Evolutionary conservation across 331 rosid genomes (phyloP), one percentile per base, ranked within the genome.

Genomic region (Pyrus hybrid): DNA sequence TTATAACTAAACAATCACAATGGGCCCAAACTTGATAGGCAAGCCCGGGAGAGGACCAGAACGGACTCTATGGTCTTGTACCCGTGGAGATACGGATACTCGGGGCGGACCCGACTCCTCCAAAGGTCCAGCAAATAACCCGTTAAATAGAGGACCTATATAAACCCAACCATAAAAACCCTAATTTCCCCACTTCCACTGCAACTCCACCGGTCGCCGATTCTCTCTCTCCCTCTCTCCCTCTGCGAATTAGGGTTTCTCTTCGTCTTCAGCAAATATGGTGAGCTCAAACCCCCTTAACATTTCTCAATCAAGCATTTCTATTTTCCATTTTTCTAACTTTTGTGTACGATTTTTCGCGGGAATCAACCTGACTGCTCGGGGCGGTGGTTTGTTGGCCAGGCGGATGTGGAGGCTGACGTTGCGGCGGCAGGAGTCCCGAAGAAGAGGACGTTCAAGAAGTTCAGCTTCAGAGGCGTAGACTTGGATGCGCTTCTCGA

Each of bases 391-490:
- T 72, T 26, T 61, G 74, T 49, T 66, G 17, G 8, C 43, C 71
- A 86, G 90, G 90, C 90, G 66, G 93, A 86, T 20, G 90, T 83
- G 45, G 93, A 86, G 64, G 23, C 80, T 17, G 87, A 86, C 20
- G 87, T 88, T 0, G 87, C 82, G 45, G 78, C 68, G 7, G 80
- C 77, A 37, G 84, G 87, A 64, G 84, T 43, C 43, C 86, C 90
- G 17, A 88, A 88, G 88, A 88, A 88, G 87, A 86, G 92, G n/a
- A 88, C 92, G 49, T 88, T 88, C 41, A 86, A 86, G 88, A 88
- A 88, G 87, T 88, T 88, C 78, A 88, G 88, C 80, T 88, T 88
- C 76, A 68, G 79, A 51, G 90, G 90, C 0, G 93, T 88, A 2
- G 90, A 88, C 76, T 85, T 86, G 62, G 93, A 88, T 74, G 85